Evolutionary conservation across 2,329 filamentous ascomycete genomes (phyloP).

Genomic region (Cadophora sp.): DNA sequence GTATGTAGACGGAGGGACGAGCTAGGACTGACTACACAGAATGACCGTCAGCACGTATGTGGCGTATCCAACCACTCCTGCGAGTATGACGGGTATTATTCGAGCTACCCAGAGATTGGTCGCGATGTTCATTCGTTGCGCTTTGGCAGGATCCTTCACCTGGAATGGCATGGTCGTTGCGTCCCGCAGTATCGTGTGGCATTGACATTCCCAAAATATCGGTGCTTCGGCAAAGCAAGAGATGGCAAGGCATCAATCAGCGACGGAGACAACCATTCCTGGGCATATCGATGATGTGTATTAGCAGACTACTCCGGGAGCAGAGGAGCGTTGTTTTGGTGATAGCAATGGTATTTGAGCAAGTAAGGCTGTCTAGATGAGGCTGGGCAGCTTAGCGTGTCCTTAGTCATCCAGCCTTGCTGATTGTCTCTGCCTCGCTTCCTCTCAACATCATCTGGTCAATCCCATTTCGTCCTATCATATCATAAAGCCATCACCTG

Average conservation of each 20-base stretch:
- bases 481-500: neutral
- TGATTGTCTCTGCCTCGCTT: neutral
- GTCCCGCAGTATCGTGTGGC: neutral
- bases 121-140: slow-evolving; percentile 22
- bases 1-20: neutral
- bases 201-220: neutral
- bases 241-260: slow-evolving; percentile 2
- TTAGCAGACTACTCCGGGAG: neutral
- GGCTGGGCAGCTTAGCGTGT: neutral
- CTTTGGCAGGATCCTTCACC: slow-evolving; percentile 7
- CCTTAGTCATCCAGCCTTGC: neutral
- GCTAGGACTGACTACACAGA: slow-evolving; percentile 65
- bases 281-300: neutral
- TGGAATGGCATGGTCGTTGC: slow-evolving; percentile 5
- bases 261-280: neutral
- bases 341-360: neutral
- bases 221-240: neutral
- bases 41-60: slow-evolving; percentile 74
- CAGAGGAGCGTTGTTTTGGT: too few species aligned
- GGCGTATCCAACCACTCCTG: slow-evolving; percentile 70
- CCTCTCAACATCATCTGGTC: neutral
- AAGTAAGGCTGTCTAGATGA: slow-evolving; percentile 3
- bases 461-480: neutral
- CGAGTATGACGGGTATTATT: slow-evolving; percentile 73
- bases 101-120: slow-evolving; percentile 42